Base-by-base conservation (phyloP, 2,329 filamentous ascomycete species). In the Fusarium poae region DNA sequence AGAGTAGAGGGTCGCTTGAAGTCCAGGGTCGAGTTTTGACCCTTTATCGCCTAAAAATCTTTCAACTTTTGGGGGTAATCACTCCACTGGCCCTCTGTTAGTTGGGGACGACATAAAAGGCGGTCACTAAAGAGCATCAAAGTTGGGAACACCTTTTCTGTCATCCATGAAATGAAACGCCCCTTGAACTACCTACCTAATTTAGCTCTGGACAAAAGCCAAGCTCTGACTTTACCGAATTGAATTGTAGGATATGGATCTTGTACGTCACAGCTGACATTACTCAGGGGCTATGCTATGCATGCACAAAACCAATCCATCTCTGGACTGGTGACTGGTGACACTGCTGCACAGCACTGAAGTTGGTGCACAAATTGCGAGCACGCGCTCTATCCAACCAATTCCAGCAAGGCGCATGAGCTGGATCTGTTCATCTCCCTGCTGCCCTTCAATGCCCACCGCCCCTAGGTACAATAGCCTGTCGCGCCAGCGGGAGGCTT, bases 41-140 rank as follows among this genome's bases (percentile, higher is more conserved):
- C 57, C 57, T 62, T 63, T 63, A 45, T 62, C 62, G 62, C 34
- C 45, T 54, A 57, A 57, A 64, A 64, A 42, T 63, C 45, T 50
- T 40, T 56, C 32, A 34, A 25, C 30, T 32, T 48, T 48, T 50
- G 59, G 59, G 51, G 51, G 37, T 35, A 21, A 13, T 63, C 44
- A 42, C 32, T 30, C 61, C 61, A 64, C 53, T 32, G 15, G 20
- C n/a, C 29, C n/a, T 15, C 25, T 44, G 40, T 35, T n/a, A n/a
- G 25, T 21, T 10, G 18, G 32, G 34, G 42, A 15, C n/a, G 35
- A 34, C 32, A 16, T 13, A 25, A 44, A 43, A 43, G 55, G 48
- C 29, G 18, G n/a, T 42, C 27, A 42, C 27, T 34, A 9, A 15
- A 30, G 11, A n/a, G 16, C 20, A 23, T 20, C 1, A 16, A 15